Base-by-base conservation (phyloP, 73 alveolate genomes). In the Durusdinium trenchii region DNA sequence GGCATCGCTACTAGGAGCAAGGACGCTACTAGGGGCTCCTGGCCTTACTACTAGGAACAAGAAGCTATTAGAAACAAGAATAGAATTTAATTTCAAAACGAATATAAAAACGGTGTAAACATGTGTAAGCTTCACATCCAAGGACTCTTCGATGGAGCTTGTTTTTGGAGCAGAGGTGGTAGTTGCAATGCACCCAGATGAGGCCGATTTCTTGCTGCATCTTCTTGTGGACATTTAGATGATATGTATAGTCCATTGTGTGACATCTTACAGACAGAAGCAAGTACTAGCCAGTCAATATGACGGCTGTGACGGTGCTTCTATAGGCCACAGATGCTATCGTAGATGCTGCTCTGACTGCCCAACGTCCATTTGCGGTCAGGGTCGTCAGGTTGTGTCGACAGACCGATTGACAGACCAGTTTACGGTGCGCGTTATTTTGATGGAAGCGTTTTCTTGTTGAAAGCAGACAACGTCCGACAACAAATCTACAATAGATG, bases 161-260 rank as follows among this genome's bases (percentile, higher is more conserved):
- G 96, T 90, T 28, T 32, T n/a, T 38, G 86, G 28, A 47, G 52
- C 96, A 50, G 71, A 47, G 32, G 96, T 86, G 18, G 86, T 90
- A 43, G 96, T 90, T 32, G 96, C 96, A 6, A 90, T 90, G 96
- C 96, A 90, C 86, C 96, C 96, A 36, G 96, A 90, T 40, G 96
- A 90, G 96, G 96, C 61, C 54, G 73, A 23, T 60, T 60, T 60
- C 73, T 2, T 60, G 18, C 73, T 32, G 73, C 73, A 57, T 16
- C 69, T 57, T 57, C 69, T 16, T 12, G 12, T 32, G 30, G 73
- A 23, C 73, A 60, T 1, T 60, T 32, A 23, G n/a, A 23, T 60
- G 73, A 60, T 32, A 32, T 2, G n/a, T 60, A 23, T 60, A 0
- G 73, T 60, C n/a, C 4, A 23, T 60, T 60, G 18, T n/a, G n/a